phyloP scores from a whole-genome alignment of 2,329 filamentous ascomycete genomes.

The Parastagonospora nodorum region DNA sequence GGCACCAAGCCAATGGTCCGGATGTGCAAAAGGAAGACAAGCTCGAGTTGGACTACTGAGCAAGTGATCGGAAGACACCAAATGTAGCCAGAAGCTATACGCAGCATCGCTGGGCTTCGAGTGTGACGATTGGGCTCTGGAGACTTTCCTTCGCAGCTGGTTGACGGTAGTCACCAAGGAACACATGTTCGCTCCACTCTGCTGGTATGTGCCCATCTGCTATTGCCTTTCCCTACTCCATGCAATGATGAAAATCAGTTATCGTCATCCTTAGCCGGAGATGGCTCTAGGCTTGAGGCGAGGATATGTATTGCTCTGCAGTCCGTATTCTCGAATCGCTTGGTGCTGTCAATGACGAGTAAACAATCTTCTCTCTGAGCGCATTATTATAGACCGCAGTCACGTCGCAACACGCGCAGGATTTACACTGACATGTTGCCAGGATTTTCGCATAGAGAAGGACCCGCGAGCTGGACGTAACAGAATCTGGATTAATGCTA shows the following conservation, averaged over 20 bases:
- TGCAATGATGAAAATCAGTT: conserved; percentile 80
- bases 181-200: no score
- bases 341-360: conserved; percentile 35
- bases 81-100: no score
- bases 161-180: no score
- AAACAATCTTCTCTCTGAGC: conserved; percentile 47
- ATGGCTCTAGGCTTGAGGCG: conserved; percentile 28
- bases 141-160: neutral
- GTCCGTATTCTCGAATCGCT: conserved; percentile 26
- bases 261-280: conserved; percentile 98
- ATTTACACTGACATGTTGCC: neutral
- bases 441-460: no score
- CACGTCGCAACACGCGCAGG: no score
- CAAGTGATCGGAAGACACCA: neutral
- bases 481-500: no score
- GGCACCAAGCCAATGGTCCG: conserved; percentile 51
- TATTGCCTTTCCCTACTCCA: neutral
- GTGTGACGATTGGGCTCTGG: no score
- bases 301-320: conserved; percentile 23
- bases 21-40: conserved; percentile 48
- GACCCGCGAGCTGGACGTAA: no score
- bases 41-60: conserved; percentile 57
- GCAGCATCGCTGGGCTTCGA: no score
- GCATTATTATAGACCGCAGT: neutral
- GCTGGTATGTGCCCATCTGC: neutral